Base-by-base conservation (phyloP, 2,329 filamentous ascomycete genomes). In the Phyllosticta paracitricarpa region DNA sequence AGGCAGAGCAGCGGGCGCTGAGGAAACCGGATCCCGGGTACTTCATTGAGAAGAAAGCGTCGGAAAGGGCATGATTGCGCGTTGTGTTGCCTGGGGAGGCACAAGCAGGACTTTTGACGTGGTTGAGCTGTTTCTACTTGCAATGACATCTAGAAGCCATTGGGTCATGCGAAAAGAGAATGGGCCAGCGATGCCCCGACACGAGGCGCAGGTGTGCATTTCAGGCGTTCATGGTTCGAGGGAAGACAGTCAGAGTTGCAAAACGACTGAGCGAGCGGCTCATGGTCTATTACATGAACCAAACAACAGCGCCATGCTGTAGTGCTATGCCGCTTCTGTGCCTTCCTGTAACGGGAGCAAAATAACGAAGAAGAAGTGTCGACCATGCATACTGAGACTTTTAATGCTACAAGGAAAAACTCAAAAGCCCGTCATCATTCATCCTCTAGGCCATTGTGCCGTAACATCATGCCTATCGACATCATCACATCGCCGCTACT, bases 1-100 rank as follows among this genome's bases (percentile, higher is more conserved):
- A 84, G 71, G 75, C 77, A 61, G 84, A 96, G 78, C 81, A 96
- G 70, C 85, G 85, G 76, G 83, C 81, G 58, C 79, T 83, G 76
- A 78, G 92, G 73, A 85, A 82, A 74, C 91, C 91, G 2, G 89
- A 93, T 64, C 79, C 81, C 1, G 92, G 92, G 1, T 97, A 91
- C 70, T 93, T 86, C 68, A 71, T 96, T 63, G 90, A 96, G 81
- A 86, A 75, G 71, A 56, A 24, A 25, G 51, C 17, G 58, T 54
- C 54, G 14, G 24, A 28, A 35, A 19, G 28, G 51, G n/a, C 19
- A 12, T 30, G 57, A 54, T n/a, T 30, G 28, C 40, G 17, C 6
- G 6, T 22, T 22, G 1, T 22, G 19, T 22, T 22, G 19, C 19
- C 19, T 22, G 19, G 19, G 19, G 19, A 22, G 19, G 19, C 19